Evolutionary conservation across 345 rosid species (phyloP).

Genomic region (Camelina hispida): DNA sequence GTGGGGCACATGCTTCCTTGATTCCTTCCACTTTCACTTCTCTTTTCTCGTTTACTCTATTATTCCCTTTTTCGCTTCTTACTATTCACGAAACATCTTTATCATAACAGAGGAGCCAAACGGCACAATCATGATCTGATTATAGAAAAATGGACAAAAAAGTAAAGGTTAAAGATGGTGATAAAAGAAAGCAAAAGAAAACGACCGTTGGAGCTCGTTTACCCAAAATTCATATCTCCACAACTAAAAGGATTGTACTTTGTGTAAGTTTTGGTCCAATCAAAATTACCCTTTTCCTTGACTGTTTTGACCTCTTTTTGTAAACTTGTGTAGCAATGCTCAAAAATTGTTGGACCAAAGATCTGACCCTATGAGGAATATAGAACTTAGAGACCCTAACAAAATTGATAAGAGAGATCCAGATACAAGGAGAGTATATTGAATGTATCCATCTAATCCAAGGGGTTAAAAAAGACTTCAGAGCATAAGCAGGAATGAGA

Average conservation of each 20-base stretch:
- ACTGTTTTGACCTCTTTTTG: background rate
- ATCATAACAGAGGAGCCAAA: slow-evolving; percentile 24
- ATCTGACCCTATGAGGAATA: background rate
- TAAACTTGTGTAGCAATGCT: slow-evolving; percentile 8
- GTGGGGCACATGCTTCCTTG: slow-evolving; percentile 43
- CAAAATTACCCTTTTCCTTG: slow-evolving; percentile 7
- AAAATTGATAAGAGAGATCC: background rate
- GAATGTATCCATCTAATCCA: background rate
- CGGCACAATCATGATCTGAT: slow-evolving; percentile 1
- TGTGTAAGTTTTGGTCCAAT: slow-evolving; percentile 1
- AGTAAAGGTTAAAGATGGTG: background rate
- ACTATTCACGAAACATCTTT: slow-evolving; percentile 4
- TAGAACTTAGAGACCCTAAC: background rate
- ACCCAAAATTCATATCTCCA: slow-evolving; percentile 13
- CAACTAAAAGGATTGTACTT: slow-evolving; percentile 18
- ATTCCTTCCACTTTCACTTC: slow-evolving; percentile 39
- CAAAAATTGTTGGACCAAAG: background rate
- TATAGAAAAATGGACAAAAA: background rate
- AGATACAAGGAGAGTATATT: background rate
- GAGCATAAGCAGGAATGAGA: background rate
- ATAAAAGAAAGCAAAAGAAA: slow-evolving; percentile 9
- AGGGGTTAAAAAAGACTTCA: background rate
- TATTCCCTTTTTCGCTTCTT: background rate
- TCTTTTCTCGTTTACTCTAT: background rate
- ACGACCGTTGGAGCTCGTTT: slow-evolving; percentile 40